These are phyloP conservation scores for Escovopsis sp. DNA, from an alignment of 2,329 filamentous ascomycete genomes.

Conservation along the genomic window DNA sequence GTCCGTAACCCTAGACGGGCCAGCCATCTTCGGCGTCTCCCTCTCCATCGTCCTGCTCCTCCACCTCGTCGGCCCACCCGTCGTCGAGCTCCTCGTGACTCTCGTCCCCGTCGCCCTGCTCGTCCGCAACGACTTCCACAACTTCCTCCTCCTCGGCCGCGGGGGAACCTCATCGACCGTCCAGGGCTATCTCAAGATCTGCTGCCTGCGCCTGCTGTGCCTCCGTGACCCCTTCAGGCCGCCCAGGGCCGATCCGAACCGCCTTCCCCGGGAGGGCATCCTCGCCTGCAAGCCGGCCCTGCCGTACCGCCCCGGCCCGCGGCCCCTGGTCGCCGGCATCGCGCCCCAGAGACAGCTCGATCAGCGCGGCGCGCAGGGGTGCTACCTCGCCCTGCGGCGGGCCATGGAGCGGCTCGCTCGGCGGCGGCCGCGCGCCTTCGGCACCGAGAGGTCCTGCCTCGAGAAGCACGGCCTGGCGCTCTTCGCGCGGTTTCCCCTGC, in stretches of 20 bases:
- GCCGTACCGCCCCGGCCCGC: constrained; percentile 45
- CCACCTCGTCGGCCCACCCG: constrained; percentile 32
- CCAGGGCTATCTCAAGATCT: constrained; percentile 57
- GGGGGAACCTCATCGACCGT: constrained; percentile 68
- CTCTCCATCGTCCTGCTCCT: constrained; percentile 35
- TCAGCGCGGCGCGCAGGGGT: constrained; percentile 41
- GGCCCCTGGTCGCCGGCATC: constrained; percentile 58
- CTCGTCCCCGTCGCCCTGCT: constrained; percentile 34
- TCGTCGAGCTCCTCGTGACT: constrained; percentile 35
- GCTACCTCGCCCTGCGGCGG: constrained; percentile 40
- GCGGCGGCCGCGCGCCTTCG: constrained; percentile 32
- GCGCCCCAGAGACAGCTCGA: constrained; percentile 69
- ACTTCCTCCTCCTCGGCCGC: constrained; percentile 63
- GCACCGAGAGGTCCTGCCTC: constrained; percentile 57
- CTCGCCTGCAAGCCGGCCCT: constrained; percentile 33
- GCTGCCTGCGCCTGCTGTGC: constrained; percentile 55
- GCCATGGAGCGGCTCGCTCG: constrained; percentile 37
- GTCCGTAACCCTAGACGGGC: constrained; percentile 37
- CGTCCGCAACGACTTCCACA: constrained; percentile 57
- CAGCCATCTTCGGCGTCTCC: constrained; percentile 30
- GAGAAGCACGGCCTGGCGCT: constrained; percentile 71
- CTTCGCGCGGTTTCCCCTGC: constrained; percentile 51
- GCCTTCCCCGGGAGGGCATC: constrained; percentile 42
- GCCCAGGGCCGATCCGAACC: constrained; percentile 33
- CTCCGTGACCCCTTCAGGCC: constrained; percentile 55